Percentiles rank a stretch among this genome's conserved stretches.
Conservation (phyloP, 106 monocot genomes). For the Triglochin maritima region DNA sequence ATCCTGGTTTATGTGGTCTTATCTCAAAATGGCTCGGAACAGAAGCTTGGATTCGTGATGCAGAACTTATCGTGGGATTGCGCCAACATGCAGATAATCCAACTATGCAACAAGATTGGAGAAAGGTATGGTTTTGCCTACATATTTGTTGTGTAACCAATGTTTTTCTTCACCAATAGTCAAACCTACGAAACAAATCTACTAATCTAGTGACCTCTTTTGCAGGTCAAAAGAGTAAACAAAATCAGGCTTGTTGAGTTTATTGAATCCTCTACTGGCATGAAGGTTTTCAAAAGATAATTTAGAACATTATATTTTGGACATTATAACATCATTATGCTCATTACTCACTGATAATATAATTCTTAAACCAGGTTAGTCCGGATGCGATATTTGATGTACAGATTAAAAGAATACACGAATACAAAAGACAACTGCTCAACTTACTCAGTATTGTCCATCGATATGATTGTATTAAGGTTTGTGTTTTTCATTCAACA, state of each 20-base stretch:
- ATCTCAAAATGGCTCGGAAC: constrained; percentile 35
- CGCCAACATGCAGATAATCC: constrained; percentile 20
- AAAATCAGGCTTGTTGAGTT: constrained; percentile 37
- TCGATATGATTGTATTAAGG: constrained; percentile 39
- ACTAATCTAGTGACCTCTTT: not conserved
- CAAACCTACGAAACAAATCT: not conserved
- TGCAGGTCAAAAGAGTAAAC: constrained; percentile 21
- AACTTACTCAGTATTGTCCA: constrained; percentile 32
- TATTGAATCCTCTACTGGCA: constrained; percentile 26
- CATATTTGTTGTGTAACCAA: not conserved
- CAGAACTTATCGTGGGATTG: constrained; percentile 30
- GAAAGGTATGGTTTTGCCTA: constrained; percentile 5
- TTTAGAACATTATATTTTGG: not conserved
- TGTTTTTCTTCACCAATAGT: not conserved
- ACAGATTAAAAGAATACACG: constrained; percentile 36
- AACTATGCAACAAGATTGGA: constrained; percentile 24
- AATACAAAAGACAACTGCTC: constrained; percentile 35
- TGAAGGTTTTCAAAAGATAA: constrained; percentile 16
- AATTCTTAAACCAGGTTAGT: constrained; percentile 18
- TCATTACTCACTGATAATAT: not conserved
- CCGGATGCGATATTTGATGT: constrained; percentile 47
- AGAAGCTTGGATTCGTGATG: constrained; percentile 34
- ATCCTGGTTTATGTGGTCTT: constrained; percentile 29
- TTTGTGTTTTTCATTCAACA: not conserved
- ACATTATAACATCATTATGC: not conserved